Conservation (phyloP, 116 monocot species). For the Phalaenopsis hybrid region DNA sequence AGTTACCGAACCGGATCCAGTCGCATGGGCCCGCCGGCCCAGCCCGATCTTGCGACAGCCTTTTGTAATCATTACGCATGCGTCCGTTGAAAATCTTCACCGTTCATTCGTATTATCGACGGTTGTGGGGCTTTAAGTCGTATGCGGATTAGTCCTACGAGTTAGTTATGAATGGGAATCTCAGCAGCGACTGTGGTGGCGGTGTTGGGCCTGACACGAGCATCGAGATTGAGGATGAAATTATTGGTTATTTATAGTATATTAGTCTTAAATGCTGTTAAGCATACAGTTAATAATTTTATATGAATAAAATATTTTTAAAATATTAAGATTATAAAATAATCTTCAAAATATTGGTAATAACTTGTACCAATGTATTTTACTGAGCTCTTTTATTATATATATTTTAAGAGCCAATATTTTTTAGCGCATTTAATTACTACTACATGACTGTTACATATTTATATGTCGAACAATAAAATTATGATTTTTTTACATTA, state of each 20-base stretch:
- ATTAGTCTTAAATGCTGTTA: too few relatives aligned
- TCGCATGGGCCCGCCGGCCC: background rate
- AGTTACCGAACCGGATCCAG: background rate
- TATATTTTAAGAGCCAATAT: too few relatives aligned
- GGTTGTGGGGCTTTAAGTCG: background rate
- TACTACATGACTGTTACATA: too few relatives aligned
- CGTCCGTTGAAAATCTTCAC: background rate
- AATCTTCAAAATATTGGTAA: too few relatives aligned
- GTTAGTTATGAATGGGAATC: background rate
- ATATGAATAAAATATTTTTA: too few relatives aligned
- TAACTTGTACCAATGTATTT: too few relatives aligned
- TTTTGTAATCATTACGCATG: slow-evolving; percentile 2
- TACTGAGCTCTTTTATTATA: too few relatives aligned
- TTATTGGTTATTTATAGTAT: background rate
- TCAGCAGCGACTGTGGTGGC: background rate
- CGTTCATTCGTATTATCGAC: background rate
- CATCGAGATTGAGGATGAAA: background rate
- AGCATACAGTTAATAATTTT: too few relatives aligned
- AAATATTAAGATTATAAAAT: too few relatives aligned
- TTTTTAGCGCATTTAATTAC: too few relatives aligned
- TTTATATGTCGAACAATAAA: too few relatives aligned
- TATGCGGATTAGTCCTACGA: background rate
- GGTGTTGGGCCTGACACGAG: background rate
- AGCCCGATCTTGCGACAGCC: background rate
- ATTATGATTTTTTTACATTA: too few relatives aligned